Percentiles rank a stretch among this genome's conserved stretches.
phyloP scores from a whole-genome alignment of 257 asterid species.

The Solanum chilense region DNA sequence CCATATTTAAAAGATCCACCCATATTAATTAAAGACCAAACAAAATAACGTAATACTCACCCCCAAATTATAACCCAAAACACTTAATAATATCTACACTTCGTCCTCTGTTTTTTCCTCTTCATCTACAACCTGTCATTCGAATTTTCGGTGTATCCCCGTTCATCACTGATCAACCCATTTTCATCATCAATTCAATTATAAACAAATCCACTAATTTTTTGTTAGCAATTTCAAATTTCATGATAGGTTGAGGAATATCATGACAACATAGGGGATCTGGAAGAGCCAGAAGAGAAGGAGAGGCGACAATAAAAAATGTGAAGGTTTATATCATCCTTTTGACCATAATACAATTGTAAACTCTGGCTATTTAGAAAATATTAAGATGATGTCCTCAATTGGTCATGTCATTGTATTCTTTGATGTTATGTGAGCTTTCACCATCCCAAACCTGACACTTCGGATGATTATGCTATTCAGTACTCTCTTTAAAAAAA shows the following conservation, averaged over 20 bases:
- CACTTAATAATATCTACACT: no score
- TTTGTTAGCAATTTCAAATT: no score
- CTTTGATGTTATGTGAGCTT: not conserved
- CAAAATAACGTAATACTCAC: no score
- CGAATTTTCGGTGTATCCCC: no score
- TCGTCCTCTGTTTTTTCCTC: no score
- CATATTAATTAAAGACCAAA: no score
- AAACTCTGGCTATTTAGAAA: not conserved
- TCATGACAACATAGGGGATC: constrained; percentile 83
- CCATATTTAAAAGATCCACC: no score
- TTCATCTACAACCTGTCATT: no score
- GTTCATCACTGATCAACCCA: no score
- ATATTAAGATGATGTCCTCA: not conserved
- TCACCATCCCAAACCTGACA: not conserved
- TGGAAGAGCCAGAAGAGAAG: constrained; percentile 95
- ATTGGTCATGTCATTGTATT: not conserved
- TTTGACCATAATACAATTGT: constrained; percentile 1
- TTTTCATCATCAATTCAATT: no score
- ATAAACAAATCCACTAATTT: no score
- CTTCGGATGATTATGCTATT: not conserved
- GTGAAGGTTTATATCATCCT: constrained; percentile 57
- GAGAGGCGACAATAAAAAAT: constrained; percentile 77
- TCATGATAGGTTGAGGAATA: constrained; percentile 36
- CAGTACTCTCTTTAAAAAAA: not conserved
- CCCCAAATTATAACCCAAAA: no score